A percentile compares a stretch with the other conserved stretches of the same genome.
These are phyloP conservation scores for Rhizopogon rudus DNA, from an alignment of 768 basidiomycete genomes.

Conservation along the genomic window DNA sequence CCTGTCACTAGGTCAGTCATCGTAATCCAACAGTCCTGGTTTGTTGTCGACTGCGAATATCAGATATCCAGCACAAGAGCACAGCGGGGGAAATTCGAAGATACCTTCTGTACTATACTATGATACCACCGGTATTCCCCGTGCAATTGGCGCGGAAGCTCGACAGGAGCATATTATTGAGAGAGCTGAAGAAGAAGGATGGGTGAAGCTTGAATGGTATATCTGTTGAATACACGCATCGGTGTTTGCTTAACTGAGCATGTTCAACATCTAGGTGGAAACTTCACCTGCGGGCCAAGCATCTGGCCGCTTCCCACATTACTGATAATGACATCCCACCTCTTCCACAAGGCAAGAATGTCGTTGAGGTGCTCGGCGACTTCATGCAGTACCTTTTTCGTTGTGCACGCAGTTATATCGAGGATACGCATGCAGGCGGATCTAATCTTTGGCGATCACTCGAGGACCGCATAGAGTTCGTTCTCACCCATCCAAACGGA, in stretches of 20 bases:
- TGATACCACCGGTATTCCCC: slow-evolving; percentile 31
- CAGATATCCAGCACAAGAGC: slow-evolving; percentile 39
- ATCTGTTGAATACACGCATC: neutral
- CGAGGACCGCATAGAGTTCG: slow-evolving; percentile 39
- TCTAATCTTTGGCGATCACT: slow-evolving; percentile 40
- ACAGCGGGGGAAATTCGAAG: slow-evolving; percentile 40
- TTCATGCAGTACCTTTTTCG: slow-evolving; percentile 41
- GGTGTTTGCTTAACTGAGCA: neutral
- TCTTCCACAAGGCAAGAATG: slow-evolving; percentile 37
- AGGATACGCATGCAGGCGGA: slow-evolving; percentile 41
- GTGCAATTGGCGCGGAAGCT: slow-evolving; percentile 43
- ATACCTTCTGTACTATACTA: slow-evolving; percentile 48
- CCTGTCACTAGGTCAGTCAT: slow-evolving; percentile 27
- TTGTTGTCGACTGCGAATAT: slow-evolving; percentile 2
- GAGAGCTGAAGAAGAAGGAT: slow-evolving; percentile 38
- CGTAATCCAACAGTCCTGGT: neutral
- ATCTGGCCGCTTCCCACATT: slow-evolving; percentile 25
- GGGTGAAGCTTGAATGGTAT: slow-evolving; percentile 43
- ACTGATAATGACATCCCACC: slow-evolving; percentile 31
- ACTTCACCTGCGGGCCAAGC: slow-evolving; percentile 33
- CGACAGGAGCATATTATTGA: slow-evolving; percentile 33
- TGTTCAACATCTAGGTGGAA: slow-evolving; percentile 24
- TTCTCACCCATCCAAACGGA: slow-evolving; percentile 60
- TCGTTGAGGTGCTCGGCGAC: slow-evolving; percentile 41
- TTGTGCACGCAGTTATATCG: slow-evolving; percentile 43